Base-by-base conservation (phyloP, 257 asterid genomes). In the Gentiana macrophylla region DNA sequence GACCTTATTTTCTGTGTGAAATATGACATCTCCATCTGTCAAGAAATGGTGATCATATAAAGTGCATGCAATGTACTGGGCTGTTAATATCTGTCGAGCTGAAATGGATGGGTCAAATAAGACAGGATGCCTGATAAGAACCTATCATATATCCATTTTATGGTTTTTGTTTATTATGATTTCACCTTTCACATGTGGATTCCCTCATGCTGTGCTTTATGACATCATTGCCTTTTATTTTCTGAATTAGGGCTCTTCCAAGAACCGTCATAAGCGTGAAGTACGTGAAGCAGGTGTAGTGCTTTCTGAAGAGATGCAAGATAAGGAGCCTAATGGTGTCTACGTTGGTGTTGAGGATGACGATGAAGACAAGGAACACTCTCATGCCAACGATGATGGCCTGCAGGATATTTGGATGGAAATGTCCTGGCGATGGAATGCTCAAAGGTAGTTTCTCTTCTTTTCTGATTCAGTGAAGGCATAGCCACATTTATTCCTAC, bases 391-490 rank as follows among this genome's bases (percentile, higher is more conserved):
- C 68, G 65, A 74, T 55, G 96, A 91, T 68, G 93, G 90, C 50
- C 70, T 87, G 51, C 83, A 72, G 62, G 95, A 81, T 67, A 84
- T 87, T 49, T 91, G 98, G 98, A 79, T 75, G 53, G 81, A 82
- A 68, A 84, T 90, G 96, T 62, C 67, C 73, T 81, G 68, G 94
- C 88, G 32, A 55, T 87, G 33, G 98, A 87, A 76, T 70, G 71
- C 79, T 79, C 95, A 57, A 87, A 91, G 98, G 98, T 91, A 75
- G 55, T 61, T 66, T 73, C 45, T 38, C 62, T 67, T 45, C 53
- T 52, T 15, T 44, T 41, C 35, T 54, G 32, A 41, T 54, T 37
- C 37, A 9, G 4, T 38, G n/a, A 57, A 3, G 41, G n/a, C 50
- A 44, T 3, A 43, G 13, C 6, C 48, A 11, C 15, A 12, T 8